Base-by-base conservation (phyloP, 2,329 filamentous ascomycete genomes). In the Tothia fuscella region DNA sequence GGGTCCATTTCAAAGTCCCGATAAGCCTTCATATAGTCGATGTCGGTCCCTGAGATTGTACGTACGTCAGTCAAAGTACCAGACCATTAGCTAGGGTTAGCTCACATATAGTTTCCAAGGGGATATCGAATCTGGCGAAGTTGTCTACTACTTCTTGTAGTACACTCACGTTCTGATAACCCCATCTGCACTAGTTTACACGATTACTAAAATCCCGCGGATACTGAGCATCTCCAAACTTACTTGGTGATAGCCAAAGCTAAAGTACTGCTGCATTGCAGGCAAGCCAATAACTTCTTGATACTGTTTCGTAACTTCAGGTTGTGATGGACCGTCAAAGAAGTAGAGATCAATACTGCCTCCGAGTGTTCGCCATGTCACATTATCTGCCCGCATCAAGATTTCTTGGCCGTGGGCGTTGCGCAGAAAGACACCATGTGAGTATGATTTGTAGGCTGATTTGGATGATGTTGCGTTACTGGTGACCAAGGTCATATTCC, bases 231-330 rank as follows among this genome's bases (percentile, higher is more conserved):
- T n/a, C n/a, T n/a, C n/a, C n/a, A n/a, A n/a, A n/a, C n/a, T n/a
- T n/a, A n/a, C n/a, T n/a, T 93, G 84, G 49, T 93, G 85, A 55
- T 72, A 89, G 1, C 86, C 86, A 46, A 93, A 76, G 0, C 79
- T 76, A 68, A 76, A 89, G 62, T 91, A 91, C 49, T 82, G 78
- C 54, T 88, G 80, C 75, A 89, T 78, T 0, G 78, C 78, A 1
- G 84, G 83, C 4, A 83, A 63, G 0, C 84, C 83, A 39, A 80
- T 66, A 41, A 72, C 77, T 43, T 63, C 59, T 47, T 83, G 78
- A 54, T 89, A 91, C 29, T 80, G 71, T 55, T 74, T 76, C 13
- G 76, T 82, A 19, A 87, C 77, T 10, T 79, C 72, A 5, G 72
- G 67, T 44, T 79, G 78, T 0, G 70, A 76, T 0, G 82, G 81